Conservation (phyloP, 116 monocot species). For the Papilionanthe hybrid region DNA sequence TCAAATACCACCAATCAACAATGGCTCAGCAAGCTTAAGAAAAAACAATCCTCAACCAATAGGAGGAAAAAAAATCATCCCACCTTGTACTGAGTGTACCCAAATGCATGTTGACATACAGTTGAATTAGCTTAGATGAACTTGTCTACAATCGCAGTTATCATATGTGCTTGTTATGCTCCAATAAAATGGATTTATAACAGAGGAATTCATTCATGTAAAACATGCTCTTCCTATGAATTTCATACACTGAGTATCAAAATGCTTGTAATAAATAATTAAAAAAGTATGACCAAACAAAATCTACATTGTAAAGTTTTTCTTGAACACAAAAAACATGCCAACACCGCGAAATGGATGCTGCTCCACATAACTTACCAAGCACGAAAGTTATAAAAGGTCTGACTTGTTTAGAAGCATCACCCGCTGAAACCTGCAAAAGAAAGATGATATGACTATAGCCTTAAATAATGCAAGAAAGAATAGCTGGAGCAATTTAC, state of each 20-base stretch:
- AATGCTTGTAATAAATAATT: background rate
- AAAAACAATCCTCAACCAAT: background rate
- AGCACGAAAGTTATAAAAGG: conserved; percentile 5
- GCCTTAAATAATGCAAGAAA: background rate
- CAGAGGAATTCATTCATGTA: background rate
- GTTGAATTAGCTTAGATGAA: background rate
- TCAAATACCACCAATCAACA: background rate
- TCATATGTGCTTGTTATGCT: background rate
- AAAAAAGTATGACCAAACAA: background rate
- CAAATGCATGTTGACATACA: background rate
- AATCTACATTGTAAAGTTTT: background rate
- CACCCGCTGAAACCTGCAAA: conserved; percentile 2
- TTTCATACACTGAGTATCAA: background rate
- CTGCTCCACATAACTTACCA: background rate
- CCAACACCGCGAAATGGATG: background rate
- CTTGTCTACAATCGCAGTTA: background rate
- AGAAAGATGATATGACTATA: background rate
- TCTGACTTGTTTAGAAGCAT: conserved; percentile 1
- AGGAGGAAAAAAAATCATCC: background rate
- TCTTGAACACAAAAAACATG: background rate
- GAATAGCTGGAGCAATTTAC: background rate
- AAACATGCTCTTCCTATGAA: background rate
- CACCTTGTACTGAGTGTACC: background rate
- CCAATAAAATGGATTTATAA: background rate
- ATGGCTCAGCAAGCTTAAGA: background rate